Conservation (phyloP, 148 eudicot genomes). For the Spergularia marina region DNA sequence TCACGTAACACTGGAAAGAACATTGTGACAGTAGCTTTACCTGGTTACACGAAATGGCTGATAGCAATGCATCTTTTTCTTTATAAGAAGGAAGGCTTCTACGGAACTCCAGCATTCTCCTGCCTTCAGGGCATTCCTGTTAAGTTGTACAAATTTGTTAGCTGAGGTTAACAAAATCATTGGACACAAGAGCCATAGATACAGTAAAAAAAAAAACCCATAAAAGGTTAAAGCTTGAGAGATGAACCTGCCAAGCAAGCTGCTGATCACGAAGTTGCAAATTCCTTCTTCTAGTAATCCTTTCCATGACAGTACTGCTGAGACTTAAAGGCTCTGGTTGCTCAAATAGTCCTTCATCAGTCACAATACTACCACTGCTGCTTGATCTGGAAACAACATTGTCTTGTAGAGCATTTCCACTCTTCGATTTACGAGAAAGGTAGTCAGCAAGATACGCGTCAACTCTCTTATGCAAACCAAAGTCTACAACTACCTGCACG, state of each 20-base stretch:
- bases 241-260: slow-evolving; percentile 82
- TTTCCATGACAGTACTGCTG: slow-evolving; percentile 59
- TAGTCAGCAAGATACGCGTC: slow-evolving; percentile 57
- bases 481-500: slow-evolving; percentile 63
- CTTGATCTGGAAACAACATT: slow-evolving; percentile 61
- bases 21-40: slow-evolving; percentile 28
- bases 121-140: slow-evolving; percentile 83
- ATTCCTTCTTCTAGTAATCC: slow-evolving; percentile 52
- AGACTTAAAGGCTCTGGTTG: slow-evolving; percentile 66
- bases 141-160: slow-evolving; percentile 12
- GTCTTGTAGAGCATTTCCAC: slow-evolving; percentile 36
- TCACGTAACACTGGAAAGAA: neutral
- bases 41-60: slow-evolving; percentile 74
- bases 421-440: slow-evolving; percentile 55
- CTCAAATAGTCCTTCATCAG: slow-evolving; percentile 91
- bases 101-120: slow-evolving; percentile 74
- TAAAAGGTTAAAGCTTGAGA: neutral
- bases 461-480: slow-evolving; percentile 66
- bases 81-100: slow-evolving; percentile 86
- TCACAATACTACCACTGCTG: slow-evolving; percentile 71
- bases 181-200: neutral
- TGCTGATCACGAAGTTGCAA: slow-evolving; percentile 72
- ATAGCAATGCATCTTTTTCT: slow-evolving; percentile 72
- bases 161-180: neutral
- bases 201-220: neutral